phyloP scores from a whole-genome alignment of 2,329 filamentous ascomycete genomes.

The Fusarium nanum region DNA sequence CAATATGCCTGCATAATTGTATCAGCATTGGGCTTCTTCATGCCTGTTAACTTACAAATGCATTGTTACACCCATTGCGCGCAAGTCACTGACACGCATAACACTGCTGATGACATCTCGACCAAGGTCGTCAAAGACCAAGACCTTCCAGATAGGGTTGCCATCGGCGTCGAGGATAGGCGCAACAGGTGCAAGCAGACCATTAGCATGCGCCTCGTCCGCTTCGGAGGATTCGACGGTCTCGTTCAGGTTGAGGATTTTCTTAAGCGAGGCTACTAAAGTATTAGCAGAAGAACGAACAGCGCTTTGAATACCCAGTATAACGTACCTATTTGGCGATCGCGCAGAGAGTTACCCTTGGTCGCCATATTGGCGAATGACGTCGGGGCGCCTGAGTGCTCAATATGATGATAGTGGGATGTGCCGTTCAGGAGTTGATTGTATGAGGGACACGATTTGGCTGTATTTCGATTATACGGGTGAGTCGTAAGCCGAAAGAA shows the following conservation, averaged over 20 bases:
- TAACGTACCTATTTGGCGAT: constrained; percentile 61
- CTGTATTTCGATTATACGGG: background rate
- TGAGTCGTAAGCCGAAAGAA: background rate
- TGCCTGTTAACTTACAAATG: constrained; percentile 73
- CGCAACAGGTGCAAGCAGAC: constrained; percentile 74
- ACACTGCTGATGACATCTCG: constrained; percentile 98
- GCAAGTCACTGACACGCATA: constrained; percentile 89
- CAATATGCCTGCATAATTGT: constrained; percentile 73
- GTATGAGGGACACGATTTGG: constrained; percentile 10
- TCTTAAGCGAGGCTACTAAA: constrained; percentile 83
- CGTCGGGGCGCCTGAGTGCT: constrained; percentile 32
- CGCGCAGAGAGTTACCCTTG: constrained; percentile 60
- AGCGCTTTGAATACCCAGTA: background rate
- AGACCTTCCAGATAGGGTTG: constrained; percentile 96
- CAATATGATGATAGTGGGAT: constrained; percentile 42
- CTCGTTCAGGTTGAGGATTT: constrained; percentile 94
- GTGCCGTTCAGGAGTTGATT: constrained; percentile 28
- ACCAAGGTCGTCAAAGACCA: constrained; percentile 92
- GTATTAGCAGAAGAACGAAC: constrained; percentile 10
- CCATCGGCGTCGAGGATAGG: constrained; percentile 87
- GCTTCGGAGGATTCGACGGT: constrained; percentile 68
- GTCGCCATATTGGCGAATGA: constrained; percentile 57
- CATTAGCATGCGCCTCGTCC: constrained; percentile 73
- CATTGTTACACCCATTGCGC: constrained; percentile 95
- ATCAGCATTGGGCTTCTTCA: constrained; percentile 39